Evolutionary conservation across 345 rosid species (phyloP).

Genomic region (Sonneratia caseolaris): DNA sequence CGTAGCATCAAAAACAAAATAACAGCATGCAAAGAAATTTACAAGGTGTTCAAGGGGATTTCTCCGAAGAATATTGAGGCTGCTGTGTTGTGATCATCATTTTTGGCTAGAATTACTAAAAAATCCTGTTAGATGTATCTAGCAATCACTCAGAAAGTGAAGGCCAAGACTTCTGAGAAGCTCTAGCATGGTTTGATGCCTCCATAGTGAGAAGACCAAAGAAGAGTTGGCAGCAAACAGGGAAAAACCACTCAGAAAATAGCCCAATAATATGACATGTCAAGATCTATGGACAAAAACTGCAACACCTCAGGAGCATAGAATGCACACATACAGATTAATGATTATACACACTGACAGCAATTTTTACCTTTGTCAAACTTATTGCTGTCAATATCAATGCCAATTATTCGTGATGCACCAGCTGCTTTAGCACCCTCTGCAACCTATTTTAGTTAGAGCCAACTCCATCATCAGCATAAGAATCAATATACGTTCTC

Average conservation of each 20-base stretch:
- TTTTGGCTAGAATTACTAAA: too few species aligned
- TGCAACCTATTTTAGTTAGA: constrained; percentile 52
- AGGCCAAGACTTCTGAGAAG: not conserved
- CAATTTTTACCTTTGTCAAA: constrained; percentile 45
- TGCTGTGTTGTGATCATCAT: too few species aligned
- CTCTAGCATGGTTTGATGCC: not conserved
- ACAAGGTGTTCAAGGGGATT: not conserved
- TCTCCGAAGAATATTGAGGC: not conserved
- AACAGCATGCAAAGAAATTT: not conserved
- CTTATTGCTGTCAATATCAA: constrained; percentile 83
- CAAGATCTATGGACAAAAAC: not conserved
- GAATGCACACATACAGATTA: not conserved
- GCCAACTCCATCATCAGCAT: not conserved
- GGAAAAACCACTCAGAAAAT: too few species aligned
- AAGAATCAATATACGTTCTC: constrained; percentile 16
- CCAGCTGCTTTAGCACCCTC: constrained; percentile 99
- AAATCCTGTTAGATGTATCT: not conserved
- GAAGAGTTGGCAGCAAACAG: too few species aligned
- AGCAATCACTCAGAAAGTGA: not conserved
- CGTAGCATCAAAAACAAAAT: not conserved
- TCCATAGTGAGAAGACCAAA: not conserved
- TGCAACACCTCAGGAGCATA: not conserved
- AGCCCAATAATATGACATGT: not conserved
- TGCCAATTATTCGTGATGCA: constrained; percentile 88
- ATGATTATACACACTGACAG: not conserved